Percentiles rank a stretch among this genome's conserved stretches.
These are phyloP conservation scores for Claviceps humidiphila DNA, from an alignment of 2,329 filamentous ascomycete species.

Conservation along the genomic window DNA sequence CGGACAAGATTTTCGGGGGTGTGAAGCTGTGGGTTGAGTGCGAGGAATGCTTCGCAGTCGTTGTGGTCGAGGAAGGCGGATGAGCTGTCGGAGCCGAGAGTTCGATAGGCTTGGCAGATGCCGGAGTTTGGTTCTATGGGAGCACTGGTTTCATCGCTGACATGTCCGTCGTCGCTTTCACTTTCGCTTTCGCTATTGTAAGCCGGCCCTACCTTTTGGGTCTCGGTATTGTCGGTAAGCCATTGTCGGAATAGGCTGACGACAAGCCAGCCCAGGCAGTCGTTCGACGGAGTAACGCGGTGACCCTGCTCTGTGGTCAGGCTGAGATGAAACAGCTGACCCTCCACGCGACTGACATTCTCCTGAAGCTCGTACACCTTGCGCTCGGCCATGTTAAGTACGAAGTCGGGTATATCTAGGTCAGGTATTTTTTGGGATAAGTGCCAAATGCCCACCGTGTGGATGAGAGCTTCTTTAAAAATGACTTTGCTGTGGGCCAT, in stretches of 20 bases:
- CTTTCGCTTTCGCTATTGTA: slow-evolving; percentile 14
- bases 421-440: slow-evolving; percentile 65
- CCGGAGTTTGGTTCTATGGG: slow-evolving; percentile 30
- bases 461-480: slow-evolving; percentile 77
- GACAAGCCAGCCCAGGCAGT: slow-evolving; percentile 81
- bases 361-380: slow-evolving; percentile 93
- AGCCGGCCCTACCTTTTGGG: slow-evolving; percentile 33
- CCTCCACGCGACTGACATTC: slow-evolving; percentile 64
- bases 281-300: slow-evolving; percentile 63
- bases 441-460: slow-evolving; percentile 92
- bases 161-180: no score
- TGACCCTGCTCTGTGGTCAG: slow-evolving; percentile 71
- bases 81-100: slow-evolving; percentile 49
- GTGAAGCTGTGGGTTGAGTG: slow-evolving; percentile 70
- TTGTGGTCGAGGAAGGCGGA: slow-evolving; percentile 66
- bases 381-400: slow-evolving; percentile 85
- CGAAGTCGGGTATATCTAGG: slow-evolving; percentile 55
- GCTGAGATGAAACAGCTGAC: slow-evolving; percentile 67
- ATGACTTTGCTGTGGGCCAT: slow-evolving; percentile 73
- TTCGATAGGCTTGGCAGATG: slow-evolving; percentile 62
- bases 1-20: slow-evolving; percentile 71
- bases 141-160: background rate
- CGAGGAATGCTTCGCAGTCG: slow-evolving; percentile 82
- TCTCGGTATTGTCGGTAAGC: slow-evolving; percentile 80
- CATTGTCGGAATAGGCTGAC: slow-evolving; percentile 83